Conservation (phyloP, 257 asterid genomes). For the Salvia rosmarinus region DNA sequence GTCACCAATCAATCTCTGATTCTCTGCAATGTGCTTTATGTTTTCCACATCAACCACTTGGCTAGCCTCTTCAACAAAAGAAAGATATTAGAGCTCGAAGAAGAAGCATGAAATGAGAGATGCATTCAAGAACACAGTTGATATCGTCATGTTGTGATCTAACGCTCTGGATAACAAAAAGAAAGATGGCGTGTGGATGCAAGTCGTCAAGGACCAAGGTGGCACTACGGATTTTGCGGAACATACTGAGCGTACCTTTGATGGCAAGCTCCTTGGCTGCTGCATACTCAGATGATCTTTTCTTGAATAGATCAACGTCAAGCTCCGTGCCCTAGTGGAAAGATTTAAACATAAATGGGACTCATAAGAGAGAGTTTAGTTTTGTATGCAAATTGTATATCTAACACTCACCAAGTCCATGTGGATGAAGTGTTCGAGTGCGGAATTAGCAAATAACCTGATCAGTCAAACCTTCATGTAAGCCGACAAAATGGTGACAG, state of each 20-base stretch:
- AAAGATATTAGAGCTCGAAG: conserved; percentile 17
- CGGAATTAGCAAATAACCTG: conserved; percentile 68
- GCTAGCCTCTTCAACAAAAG: conserved; percentile 57
- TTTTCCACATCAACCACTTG: conserved; percentile 58
- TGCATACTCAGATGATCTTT: conserved; percentile 73
- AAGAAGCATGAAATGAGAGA: neutral
- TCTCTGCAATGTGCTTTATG: conserved; percentile 71
- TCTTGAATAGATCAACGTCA: conserved; percentile 69
- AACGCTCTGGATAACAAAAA: neutral
- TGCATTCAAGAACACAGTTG: neutral
- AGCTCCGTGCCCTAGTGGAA: conserved; percentile 66
- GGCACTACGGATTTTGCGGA: neutral
- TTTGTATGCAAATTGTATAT: conserved; percentile 13
- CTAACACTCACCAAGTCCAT: conserved; percentile 71
- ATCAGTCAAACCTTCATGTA: conserved; percentile 36
- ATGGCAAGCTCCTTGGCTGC: conserved; percentile 76
- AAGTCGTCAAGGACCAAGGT: neutral
- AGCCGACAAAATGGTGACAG: conserved; percentile 7
- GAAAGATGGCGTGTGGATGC: conserved; percentile 10
- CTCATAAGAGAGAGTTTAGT: neutral
- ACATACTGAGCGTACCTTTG: conserved; percentile 50
- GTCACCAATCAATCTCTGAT: conserved; percentile 58
- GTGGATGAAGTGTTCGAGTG: conserved; percentile 72
- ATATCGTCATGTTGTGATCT: neutral
- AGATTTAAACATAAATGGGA: neutral